Evolutionary conservation across 768 basidiomycete species (phyloP), one percentile per base, ranked within the genome.

Genomic region (Pleurotus cornucopiae): DNA sequence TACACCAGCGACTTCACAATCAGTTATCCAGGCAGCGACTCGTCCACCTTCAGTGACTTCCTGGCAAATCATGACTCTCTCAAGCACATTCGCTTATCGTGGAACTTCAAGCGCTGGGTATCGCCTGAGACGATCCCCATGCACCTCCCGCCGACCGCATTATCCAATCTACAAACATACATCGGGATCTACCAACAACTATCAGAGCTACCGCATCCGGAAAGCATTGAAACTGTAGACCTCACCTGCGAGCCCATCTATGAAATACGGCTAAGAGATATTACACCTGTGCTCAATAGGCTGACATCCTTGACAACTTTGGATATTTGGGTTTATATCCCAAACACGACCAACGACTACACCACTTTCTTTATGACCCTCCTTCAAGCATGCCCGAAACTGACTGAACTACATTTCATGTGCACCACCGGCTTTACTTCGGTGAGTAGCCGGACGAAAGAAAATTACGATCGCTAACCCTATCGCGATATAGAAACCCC

Each of bases 31-130:
- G 62, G 69, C 20, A 68, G 67, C 13, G 41, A 61, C 41, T 58
- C 64, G 9, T 59, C 55, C 4, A 58, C 63, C 0, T 69, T 79
- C 37, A 66, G 65, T 3, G 47, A 59, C 1, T 80, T 80, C 60
- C 64, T 80, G n/a, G 64, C 71, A 6, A 52, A 25, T 11, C 80
- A 80, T 56, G 61, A 64, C 0, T 58, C 65, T 4, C 63, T 81
- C 13, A 74, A 70, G 37, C 76, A 73, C 57, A 66, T 80, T 26
- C 73, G 77, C 9, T 69, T 80, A 43, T 65, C 76, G 23, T 81
- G 80, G 79, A 79, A 77, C 57, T 79, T 80, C 62, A 76, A 75
- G 51, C 66, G 73, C 11, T 80, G 77, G 77, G 71, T 79, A 67
- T 77, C 75, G 1, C 79, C 79, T 1, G 67, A 71, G 55, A 60